phyloP scores from a whole-genome alignment of 495 filamentous ascomycete species.

The Hypoxylon rickii region DNA sequence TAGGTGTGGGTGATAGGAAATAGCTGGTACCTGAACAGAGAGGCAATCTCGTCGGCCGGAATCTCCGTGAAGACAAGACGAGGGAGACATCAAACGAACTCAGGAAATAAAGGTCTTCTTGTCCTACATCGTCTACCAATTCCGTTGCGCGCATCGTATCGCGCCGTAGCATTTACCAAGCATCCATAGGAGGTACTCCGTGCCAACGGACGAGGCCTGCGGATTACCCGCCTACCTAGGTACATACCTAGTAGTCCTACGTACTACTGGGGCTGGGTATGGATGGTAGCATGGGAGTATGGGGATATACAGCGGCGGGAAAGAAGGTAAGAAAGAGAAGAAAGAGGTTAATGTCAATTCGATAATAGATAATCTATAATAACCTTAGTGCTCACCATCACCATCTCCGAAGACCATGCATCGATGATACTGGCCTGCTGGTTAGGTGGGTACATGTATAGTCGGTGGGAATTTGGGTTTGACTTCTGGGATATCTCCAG shows the following conservation, averaged over 20 bases:
- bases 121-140: slow-evolving; percentile 24
- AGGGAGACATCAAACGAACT: slow-evolving; percentile 14
- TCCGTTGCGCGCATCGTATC: slow-evolving; percentile 7
- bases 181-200: slow-evolving; percentile 18
- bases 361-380: slow-evolving; percentile 16
- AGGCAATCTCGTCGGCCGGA: slow-evolving; percentile 17
- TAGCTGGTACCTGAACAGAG: slow-evolving; percentile 1
- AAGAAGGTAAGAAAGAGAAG: slow-evolving; percentile 12
- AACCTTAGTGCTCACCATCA: slow-evolving; percentile 26
- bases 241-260: slow-evolving; percentile 18
- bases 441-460: not conserved
- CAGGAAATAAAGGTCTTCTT: slow-evolving; percentile 4
- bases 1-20: slow-evolving; percentile 24
- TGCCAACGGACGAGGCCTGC: slow-evolving; percentile 16
- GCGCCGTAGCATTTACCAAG: not conserved
- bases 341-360: slow-evolving; percentile 19
- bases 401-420: slow-evolving; percentile 24
- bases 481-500: too few species aligned
- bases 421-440: not conserved
- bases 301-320: too few species aligned
- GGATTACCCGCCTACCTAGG: too few species aligned
- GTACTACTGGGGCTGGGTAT: too few species aligned
- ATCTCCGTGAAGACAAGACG: slow-evolving; percentile 23
- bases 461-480: too few species aligned
- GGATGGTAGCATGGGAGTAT: too few species aligned